These are phyloP conservation scores for Anisodus acutangulus DNA, from an alignment of 257 asterid genomes.

Conservation along the genomic window DNA sequence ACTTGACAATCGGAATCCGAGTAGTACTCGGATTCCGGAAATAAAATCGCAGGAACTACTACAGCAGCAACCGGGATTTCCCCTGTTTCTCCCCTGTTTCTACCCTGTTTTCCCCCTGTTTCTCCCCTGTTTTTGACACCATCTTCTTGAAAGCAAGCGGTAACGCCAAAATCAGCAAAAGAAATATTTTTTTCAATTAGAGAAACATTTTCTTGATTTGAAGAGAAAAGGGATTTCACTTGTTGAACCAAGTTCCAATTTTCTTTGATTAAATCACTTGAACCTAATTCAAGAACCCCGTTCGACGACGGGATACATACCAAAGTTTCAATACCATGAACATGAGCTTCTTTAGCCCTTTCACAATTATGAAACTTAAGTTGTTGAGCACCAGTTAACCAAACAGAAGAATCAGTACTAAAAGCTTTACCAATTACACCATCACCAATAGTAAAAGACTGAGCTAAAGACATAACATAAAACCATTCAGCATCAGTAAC, in stretches of 20 bases:
- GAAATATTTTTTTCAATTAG: not conserved
- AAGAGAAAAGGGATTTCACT: slow-evolving; percentile 50
- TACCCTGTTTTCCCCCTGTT: not conserved
- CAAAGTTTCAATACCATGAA: slow-evolving; percentile 68
- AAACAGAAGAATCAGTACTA: slow-evolving; percentile 53
- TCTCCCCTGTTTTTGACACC: not conserved
- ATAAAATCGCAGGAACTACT: too few species aligned
- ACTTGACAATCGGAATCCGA: not conserved
- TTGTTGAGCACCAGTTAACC: slow-evolving; percentile 66
- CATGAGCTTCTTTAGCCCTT: slow-evolving; percentile 74
- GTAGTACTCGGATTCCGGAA: not conserved
- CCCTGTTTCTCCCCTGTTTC: not conserved
- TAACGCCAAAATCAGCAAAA: not conserved
- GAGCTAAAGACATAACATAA: slow-evolving; percentile 73
- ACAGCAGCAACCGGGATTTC: too few species aligned
- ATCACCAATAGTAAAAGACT: slow-evolving; percentile 50
- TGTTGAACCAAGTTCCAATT: slow-evolving; percentile 58
- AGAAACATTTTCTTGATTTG: slow-evolving; percentile 6
- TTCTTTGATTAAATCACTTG: slow-evolving; percentile 49
- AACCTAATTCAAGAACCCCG: slow-evolving; percentile 76
- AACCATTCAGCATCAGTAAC: slow-evolving; percentile 60
- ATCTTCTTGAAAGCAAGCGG: slow-evolving; percentile 12
- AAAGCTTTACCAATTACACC: slow-evolving; percentile 65
- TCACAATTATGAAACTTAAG: slow-evolving; percentile 60
- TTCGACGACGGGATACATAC: slow-evolving; percentile 59